These are phyloP conservation scores for Thelephora aurantiotincta DNA, from an alignment of 768 basidiomycete genomes.

Conservation along the genomic window DNA sequence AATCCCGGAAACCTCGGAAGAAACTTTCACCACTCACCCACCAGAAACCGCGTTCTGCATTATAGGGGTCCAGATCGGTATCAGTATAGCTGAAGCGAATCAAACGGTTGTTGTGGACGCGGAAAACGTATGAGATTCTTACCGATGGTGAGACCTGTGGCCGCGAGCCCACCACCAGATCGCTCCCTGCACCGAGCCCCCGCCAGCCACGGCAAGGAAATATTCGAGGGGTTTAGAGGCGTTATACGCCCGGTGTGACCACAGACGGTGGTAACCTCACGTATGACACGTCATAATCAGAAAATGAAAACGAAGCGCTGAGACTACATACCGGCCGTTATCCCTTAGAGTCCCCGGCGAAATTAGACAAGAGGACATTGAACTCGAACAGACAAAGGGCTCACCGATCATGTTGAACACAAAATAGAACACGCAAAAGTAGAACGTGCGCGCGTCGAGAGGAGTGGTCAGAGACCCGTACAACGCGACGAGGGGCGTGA, in stretches of 20 bases:
- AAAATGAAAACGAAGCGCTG: background rate
- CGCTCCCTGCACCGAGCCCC: constrained; percentile 39
- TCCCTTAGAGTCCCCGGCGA: constrained; percentile 4
- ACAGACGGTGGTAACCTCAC: constrained; percentile 38
- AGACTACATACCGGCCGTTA: constrained; percentile 10
- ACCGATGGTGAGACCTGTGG: constrained; percentile 38
- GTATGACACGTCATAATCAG: constrained; percentile 12
- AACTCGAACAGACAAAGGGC: background rate
- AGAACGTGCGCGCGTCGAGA: constrained; percentile 33
- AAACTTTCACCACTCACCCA: constrained; percentile 10
- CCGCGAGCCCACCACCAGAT: constrained; percentile 43
- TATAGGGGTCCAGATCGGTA: constrained; percentile 45
- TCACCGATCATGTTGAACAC: constrained; percentile 53
- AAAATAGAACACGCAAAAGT: constrained; percentile 63
- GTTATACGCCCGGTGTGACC: constrained; percentile 42
- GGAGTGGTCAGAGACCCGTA: constrained; percentile 48
- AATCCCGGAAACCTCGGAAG: no score
- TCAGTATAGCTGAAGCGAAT: constrained; percentile 24
- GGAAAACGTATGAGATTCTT: background rate
- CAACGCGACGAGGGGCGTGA: constrained; percentile 56
- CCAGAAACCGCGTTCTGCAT: constrained; percentile 35
- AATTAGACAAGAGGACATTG: background rate
- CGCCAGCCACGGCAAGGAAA: constrained; percentile 28
- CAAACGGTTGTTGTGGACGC: no score
- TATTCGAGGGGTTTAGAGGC: constrained; percentile 32